Base-by-base conservation (phyloP, 371 early-diverging fungal species). In the Mucor mucedo region DNA sequence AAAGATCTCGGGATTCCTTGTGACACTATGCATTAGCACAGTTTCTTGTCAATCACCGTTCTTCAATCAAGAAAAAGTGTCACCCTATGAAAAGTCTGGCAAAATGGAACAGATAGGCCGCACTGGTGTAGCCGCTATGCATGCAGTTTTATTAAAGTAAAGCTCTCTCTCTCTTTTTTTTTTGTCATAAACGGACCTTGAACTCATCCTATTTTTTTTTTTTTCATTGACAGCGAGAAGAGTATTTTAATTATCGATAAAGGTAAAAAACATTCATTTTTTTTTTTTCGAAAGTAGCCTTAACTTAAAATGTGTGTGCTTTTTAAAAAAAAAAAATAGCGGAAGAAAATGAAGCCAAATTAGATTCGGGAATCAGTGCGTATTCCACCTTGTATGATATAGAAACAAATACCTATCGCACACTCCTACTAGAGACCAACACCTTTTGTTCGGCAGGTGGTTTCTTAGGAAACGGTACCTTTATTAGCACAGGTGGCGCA, bases 371-470 rank as follows among this genome's bases (percentile, higher is more conserved):
- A 0, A 67, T 76, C 53, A 80, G 73, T 30, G 84, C 87, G 9
- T 84, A 71, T 61, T 79, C 84, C 2, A 73, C 73, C 13, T 75
- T 82, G 48, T 87, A 86, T 58, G 81, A 87, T 59, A 49, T 85
- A 3, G 72, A 70, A 7, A 80, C 75, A 4, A 72, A 85, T 52
- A 59, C 52, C 16, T 83, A 76, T 63, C 70, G 86, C 45, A 57
- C 76, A 16, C 55, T 87, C 2, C 64, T 74, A 40, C 62, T 86
- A 13, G 71, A 78, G 16, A 86, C 87, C 41, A 87, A 87, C 55
- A 87, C 86, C 5, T 87, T 87, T 56, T 87, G 87, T 59, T 86
- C 86, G 3, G 85, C 81, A 6, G 87, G 87, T 52, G 84, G 84
- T 13, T 85, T 84, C 61, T 68, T 86, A 33, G 75, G 59, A 5